Percentiles rank a stretch among this genome's conserved stretches.
Conservation (phyloP, 108 stramenopile species). For the Cyclotella baltica region DNA sequence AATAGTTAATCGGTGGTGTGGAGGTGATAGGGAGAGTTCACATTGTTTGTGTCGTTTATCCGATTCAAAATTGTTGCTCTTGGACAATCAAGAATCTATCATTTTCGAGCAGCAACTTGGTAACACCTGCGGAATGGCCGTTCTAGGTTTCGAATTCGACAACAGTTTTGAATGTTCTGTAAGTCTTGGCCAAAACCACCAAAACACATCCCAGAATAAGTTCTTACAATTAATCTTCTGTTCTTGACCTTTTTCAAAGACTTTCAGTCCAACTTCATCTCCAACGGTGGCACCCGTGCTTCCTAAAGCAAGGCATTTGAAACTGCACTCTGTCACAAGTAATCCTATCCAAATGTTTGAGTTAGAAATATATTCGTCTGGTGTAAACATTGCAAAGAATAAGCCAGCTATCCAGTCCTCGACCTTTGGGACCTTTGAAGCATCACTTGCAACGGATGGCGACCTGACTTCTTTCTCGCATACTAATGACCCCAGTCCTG, state of each 20-base stretch:
- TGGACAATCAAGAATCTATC: neutral
- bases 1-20: neutral
- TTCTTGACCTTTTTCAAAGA: neutral
- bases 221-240: neutral
- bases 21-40: neutral
- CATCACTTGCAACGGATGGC: neutral
- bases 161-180: neutral
- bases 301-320: neutral
- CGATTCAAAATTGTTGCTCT: neutral
- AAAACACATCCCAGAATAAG: neutral
- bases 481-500: neutral
- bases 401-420: conserved; percentile 3
- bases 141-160: neutral
- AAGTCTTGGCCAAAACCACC: neutral
- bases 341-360: neutral
- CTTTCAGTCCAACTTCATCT: neutral
- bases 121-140: neutral
- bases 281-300: neutral
- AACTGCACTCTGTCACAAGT: neutral
- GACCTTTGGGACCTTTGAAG: neutral
- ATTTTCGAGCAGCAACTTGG: neutral
- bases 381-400: neutral
- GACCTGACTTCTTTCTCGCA: neutral
- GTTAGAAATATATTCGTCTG: neutral
- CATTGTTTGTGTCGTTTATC: neutral